These are phyloP conservation scores for Aspergillus nidulans DNA, from an alignment of 495 filamentous ascomycete species.

Conservation along the genomic window DNA sequence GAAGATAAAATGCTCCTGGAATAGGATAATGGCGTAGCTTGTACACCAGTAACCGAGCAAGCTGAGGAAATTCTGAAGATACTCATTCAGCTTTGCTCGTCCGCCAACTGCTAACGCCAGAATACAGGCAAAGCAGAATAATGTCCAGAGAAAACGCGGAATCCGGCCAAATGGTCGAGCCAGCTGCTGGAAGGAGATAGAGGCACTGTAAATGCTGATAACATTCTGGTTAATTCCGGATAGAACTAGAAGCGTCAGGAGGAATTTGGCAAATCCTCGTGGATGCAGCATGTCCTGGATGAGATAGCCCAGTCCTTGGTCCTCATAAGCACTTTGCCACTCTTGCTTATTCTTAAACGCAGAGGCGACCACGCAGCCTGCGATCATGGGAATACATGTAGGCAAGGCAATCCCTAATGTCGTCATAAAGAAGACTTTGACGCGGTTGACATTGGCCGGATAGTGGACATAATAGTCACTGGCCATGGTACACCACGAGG, in stretches of 20 bases:
- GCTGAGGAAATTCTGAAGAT: constrained; percentile 43
- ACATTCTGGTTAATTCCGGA: constrained; percentile 9
- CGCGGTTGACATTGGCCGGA: not conserved
- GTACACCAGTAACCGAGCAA: constrained; percentile 54
- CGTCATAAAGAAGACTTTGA: constrained; percentile 7
- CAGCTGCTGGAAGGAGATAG: constrained; percentile 7
- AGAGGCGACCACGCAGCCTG: constrained; percentile 2
- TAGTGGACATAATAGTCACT: constrained; percentile 10
- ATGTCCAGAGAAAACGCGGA: not conserved
- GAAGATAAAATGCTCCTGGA: constrained; percentile 53
- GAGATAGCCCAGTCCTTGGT: constrained; percentile 3
- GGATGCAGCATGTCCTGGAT: constrained; percentile 9
- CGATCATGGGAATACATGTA: constrained; percentile 1
- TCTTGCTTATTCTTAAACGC: not conserved
- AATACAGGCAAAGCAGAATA: constrained; percentile 6
- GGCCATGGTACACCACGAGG: constrained; percentile 3
- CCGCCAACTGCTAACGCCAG: not conserved
- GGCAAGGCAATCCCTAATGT: constrained; percentile 1
- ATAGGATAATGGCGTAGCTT: constrained; percentile 47
- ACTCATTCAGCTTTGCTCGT: not conserved
- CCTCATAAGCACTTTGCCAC: not conserved
- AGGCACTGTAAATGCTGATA: constrained; percentile 7
- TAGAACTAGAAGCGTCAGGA: constrained; percentile 3
- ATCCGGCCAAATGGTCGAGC: constrained; percentile 1
- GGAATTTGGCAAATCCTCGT: constrained; percentile 5